Base-by-base conservation (phyloP, 352 stramenopile genomes). In the Discostella stelligera region DNA sequence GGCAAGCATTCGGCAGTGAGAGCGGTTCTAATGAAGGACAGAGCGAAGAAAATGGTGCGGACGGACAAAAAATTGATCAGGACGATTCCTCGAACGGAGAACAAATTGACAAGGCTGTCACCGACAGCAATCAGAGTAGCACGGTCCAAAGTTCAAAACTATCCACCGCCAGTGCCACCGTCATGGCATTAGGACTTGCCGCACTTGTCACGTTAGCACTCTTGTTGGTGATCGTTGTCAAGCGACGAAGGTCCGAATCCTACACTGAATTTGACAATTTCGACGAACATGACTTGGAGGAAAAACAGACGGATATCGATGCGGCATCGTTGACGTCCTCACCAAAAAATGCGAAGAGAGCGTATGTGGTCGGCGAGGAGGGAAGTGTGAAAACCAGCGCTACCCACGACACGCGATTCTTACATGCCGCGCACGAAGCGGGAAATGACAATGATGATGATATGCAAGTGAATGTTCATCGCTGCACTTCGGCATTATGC, bases 401-500 rank as follows among this genome's bases (percentile, higher is more conserved):
- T 25, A 66, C 58, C 37, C 52, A 60, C 21, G 52, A 60, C n/a
- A 30, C 58, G 0, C 25, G 58, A 25, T 50, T 52, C 4, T n/a
- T 66, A 4, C 37, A 54, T 32, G 10, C 5, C 37, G 0, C 49
- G 49, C n/a, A 52, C 46, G 63, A 70, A 30, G 21, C 23, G 8
- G 44, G 46, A 9, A 70, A 70, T 30, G 63, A 30, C 63, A 70
- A 70, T 46, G 46, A 37, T 18, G 21, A 70, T 46, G 46, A 50
- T 21, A 2, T 52, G 16, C 44, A 59, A 30, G 21, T 70, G 46
- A 46, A 70, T 30, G 63, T 70, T 5, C 63, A 70, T 52, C 27
- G 60, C 44, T 70, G 63, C 46, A 61, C 63, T 11, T 70, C 63
- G 46, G 63, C 63, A 2, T n/a, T 70, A 18, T 70, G 63, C 25